Conservation (phyloP, 805 yeast genomes). For the Schwanniomyces sp. region DNA sequence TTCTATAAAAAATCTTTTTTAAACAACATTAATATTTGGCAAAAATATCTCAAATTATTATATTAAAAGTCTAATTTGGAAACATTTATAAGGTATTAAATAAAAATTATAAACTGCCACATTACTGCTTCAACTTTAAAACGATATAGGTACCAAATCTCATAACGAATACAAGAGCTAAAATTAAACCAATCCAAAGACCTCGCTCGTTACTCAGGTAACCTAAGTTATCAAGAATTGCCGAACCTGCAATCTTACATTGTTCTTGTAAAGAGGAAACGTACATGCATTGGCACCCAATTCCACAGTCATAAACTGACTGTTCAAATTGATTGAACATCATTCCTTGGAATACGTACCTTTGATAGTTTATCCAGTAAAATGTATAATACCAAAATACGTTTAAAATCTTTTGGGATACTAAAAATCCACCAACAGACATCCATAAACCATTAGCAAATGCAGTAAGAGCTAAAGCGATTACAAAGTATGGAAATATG, state of each 20-base stretch:
- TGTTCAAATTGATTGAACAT: slow-evolving; percentile 38
- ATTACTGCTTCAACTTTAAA: not conserved
- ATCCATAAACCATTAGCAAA: slow-evolving; percentile 45
- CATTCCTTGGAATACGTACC: slow-evolving; percentile 45
- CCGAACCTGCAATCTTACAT: slow-evolving; percentile 33
- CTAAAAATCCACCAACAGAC: slow-evolving; percentile 43
- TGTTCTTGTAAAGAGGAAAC: slow-evolving; percentile 21
- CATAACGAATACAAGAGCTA: slow-evolving; percentile 27
- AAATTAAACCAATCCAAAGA: slow-evolving; percentile 33
- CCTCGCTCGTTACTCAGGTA: slow-evolving; percentile 25
- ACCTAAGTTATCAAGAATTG: slow-evolving; percentile 30
- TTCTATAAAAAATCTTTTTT: no score
- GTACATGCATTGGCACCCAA: slow-evolving; percentile 36
- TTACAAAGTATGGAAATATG: slow-evolving; percentile 34
- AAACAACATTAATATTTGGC: no score
- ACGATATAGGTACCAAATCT: slow-evolving; percentile 22
- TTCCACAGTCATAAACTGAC: slow-evolving; percentile 26
- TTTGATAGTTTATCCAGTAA: slow-evolving; percentile 40
- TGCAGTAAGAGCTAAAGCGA: slow-evolving; percentile 38
- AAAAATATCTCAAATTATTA: no score
- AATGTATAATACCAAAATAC: slow-evolving; percentile 41
- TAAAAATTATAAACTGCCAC: no score
- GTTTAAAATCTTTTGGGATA: slow-evolving; percentile 30
- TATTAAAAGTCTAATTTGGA: no score
- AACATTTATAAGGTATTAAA: no score